Evolutionary conservation across 2,329 filamentous ascomycete genomes (phyloP).

Genomic region (Venturiaceae sp.): DNA sequence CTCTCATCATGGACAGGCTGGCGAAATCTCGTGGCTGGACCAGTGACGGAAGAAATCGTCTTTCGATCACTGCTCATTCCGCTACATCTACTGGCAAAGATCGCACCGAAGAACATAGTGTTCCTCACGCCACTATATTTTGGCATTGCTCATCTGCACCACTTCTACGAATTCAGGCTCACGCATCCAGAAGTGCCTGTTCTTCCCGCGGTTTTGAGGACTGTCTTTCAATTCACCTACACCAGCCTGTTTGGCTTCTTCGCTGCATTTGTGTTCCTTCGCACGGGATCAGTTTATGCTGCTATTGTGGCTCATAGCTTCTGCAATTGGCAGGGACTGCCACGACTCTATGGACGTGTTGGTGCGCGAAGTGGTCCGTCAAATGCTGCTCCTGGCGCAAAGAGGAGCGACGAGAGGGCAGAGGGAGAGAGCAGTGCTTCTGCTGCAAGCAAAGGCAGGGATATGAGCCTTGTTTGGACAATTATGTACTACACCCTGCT

Average conservation of each 20-base stretch:
- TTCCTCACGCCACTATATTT: conserved; percentile 84
- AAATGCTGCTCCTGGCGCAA: conserved; percentile 19
- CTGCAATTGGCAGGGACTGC: conserved; percentile 88
- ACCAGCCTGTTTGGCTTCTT: conserved; percentile 92
- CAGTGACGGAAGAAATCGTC: conserved; percentile 84
- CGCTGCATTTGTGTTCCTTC: conserved; percentile 78
- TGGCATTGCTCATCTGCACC: conserved; percentile 86
- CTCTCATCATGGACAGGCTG: conserved; percentile 70
- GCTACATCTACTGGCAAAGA: conserved; percentile 59
- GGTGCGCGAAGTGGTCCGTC: conserved; percentile 38
- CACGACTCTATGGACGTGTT: conserved; percentile 73
- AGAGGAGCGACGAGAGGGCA: conserved; percentile 18
- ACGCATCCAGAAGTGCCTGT: conserved; percentile 64
- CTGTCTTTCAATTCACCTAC: conserved; percentile 76
- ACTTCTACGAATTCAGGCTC: conserved; percentile 88
- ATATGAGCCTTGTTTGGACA: conserved; percentile 52
- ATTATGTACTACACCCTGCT: conserved; percentile 71
- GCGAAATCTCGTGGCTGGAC: conserved; percentile 80
- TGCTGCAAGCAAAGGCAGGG: conserved; percentile 16
- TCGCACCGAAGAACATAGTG: conserved; percentile 41
- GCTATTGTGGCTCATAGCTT: conserved; percentile 73
- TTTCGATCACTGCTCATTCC: conserved; percentile 84
- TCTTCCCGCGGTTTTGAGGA: conserved; percentile 55
- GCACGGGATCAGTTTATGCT: conserved; percentile 71
- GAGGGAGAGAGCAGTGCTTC: conserved; percentile 27